Evolutionary conservation across 257 asterid genomes (phyloP).

Genomic region (Solanum sejunctum): DNA sequence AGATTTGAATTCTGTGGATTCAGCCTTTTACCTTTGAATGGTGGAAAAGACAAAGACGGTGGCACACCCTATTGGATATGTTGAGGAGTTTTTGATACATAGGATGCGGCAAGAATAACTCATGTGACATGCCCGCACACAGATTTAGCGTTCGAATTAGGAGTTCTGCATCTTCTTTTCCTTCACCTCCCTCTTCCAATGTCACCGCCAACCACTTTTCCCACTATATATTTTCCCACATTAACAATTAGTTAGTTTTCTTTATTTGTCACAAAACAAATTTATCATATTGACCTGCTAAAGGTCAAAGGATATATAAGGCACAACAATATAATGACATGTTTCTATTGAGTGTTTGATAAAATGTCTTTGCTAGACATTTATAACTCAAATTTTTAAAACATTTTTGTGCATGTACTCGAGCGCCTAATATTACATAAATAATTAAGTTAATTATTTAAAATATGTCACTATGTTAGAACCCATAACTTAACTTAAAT

Average conservation of each 20-base stretch:
- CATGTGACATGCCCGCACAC: conserved; percentile 3
- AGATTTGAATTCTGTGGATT: not conserved
- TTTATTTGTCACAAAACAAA: not conserved
- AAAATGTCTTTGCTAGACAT: not conserved
- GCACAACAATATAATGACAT: not conserved
- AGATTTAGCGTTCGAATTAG: conserved; percentile 34
- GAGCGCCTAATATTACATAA: not conserved
- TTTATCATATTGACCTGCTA: not conserved
- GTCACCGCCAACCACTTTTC: conserved; percentile 29
- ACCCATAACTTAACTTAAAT: no score
- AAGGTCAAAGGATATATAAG: not conserved
- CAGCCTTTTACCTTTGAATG: conserved; percentile 20
- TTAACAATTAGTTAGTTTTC: not conserved
- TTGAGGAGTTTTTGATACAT: conserved; percentile 30
- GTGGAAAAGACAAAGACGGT: conserved; percentile 21
- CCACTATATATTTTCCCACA: conserved; percentile 35
- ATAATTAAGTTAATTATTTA: not conserved
- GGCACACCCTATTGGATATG: conserved; percentile 21
- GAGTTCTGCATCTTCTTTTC: conserved; percentile 36
- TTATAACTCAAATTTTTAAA: not conserved
- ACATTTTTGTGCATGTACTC: not conserved
- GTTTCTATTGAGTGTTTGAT: not conserved
- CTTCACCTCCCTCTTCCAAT: not conserved
- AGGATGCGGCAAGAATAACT: conserved; percentile 14
- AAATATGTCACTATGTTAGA: not conserved